phyloP scores from a whole-genome alignment of 306 rosid genomes.

The Alnus rubra region DNA sequence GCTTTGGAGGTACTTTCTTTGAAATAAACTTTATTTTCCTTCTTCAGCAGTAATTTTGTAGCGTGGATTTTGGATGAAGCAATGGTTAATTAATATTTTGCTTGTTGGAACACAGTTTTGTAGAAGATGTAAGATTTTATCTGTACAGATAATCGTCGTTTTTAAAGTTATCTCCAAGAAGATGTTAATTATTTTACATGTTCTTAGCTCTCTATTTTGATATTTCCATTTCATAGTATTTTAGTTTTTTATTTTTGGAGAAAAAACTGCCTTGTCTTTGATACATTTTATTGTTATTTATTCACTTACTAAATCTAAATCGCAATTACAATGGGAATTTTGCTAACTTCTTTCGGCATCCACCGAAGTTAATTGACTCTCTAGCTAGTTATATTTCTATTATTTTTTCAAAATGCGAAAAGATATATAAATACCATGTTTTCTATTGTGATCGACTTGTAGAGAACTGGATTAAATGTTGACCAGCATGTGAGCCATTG shows the following conservation, averaged over 20 bases:
- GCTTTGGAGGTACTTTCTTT: not conserved
- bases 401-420: too few species aligned
- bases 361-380: too few species aligned
- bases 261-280: not conserved
- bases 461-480: too few species aligned
- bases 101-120: constrained; percentile 24
- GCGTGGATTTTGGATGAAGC: not conserved
- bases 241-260: not conserved
- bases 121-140: constrained; percentile 21
- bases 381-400: too few species aligned
- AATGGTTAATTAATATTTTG: not conserved
- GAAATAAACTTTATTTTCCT: not conserved
- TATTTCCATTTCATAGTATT: not conserved
- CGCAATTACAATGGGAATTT: not conserved
- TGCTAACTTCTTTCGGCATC: too few species aligned
- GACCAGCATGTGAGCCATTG: too few species aligned
- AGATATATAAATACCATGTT: too few species aligned
- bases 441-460: too few species aligned
- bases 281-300: not conserved
- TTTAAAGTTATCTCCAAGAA: not conserved
- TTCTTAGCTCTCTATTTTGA: not conserved
- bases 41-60: not conserved
- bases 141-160: not conserved
- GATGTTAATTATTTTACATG: not conserved
- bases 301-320: not conserved